Percentiles rank a stretch among this genome's conserved stretches.
Evolutionary conservation across 345 rosid genomes (phyloP).

Genomic region (Eucalyptus regnans): DNA sequence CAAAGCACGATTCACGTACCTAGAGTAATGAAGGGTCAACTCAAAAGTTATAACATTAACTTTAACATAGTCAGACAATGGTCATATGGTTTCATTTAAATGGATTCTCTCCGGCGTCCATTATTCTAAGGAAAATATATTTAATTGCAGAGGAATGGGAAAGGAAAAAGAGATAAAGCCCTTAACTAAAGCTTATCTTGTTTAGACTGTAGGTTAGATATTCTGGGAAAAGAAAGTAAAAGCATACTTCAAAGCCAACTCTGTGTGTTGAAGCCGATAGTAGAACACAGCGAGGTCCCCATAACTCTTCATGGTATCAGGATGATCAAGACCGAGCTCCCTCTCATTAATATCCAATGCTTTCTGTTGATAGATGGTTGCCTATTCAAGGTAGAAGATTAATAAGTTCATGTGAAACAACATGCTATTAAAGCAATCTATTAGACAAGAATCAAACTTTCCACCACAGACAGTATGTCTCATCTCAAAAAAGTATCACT

Average conservation of each 20-base stretch:
- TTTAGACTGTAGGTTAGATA: background rate
- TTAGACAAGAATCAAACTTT: background rate
- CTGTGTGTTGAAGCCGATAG: constrained; percentile 96
- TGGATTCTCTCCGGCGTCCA: background rate
- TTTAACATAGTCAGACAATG: background rate
- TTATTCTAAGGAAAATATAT: background rate
- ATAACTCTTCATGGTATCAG: constrained; percentile 98
- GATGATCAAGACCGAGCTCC: constrained; percentile 98
- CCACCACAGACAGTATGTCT: background rate
- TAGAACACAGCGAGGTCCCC: constrained; percentile 98
- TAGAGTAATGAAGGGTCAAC: constrained; percentile 12
- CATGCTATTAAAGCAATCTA: background rate
- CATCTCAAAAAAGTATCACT: background rate
- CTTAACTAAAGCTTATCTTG: background rate
- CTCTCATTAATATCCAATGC: constrained; percentile 96
- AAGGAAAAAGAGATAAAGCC: background rate
- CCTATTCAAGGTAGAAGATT: constrained; percentile 25
- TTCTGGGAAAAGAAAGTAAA: constrained; percentile 4
- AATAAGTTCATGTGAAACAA: background rate
- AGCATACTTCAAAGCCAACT: constrained; percentile 88
- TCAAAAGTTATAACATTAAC: background rate
- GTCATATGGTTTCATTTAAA: background rate
- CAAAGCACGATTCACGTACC: constrained; percentile 93
- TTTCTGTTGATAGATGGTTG: constrained; percentile 95
- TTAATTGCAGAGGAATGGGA: background rate